Evolutionary conservation across 768 basidiomycete species (phyloP).

Genomic region (Strobilomyces echinocephalus): DNA sequence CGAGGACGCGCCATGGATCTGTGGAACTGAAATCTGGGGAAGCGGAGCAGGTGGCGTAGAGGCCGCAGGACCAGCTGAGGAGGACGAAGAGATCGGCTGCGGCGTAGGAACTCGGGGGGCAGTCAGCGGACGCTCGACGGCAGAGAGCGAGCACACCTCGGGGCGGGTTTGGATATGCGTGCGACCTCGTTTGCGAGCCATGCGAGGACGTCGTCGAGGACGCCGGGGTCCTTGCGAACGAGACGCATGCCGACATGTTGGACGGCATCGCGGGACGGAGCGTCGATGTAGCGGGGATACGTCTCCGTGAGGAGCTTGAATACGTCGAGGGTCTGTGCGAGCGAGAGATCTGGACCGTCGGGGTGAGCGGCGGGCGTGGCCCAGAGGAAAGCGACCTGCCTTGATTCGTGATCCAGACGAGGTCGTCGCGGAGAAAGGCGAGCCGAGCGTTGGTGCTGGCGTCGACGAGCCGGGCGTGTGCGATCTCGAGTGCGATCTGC

Average conservation of each 20-base stretch:
- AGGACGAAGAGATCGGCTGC: slow-evolving; percentile 63
- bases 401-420: slow-evolving; percentile 52
- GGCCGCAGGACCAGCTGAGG: slow-evolving; percentile 63
- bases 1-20: slow-evolving; percentile 47
- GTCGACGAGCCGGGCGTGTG: slow-evolving; percentile 44
- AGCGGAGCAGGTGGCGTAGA: slow-evolving; percentile 49
- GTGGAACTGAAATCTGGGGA: slow-evolving; percentile 44
- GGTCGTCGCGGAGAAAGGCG: slow-evolving; percentile 59
- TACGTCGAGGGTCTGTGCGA: slow-evolving; percentile 62
- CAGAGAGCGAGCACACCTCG: slow-evolving; percentile 42
- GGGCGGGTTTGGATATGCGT: slow-evolving; percentile 48
- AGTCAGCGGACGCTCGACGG: background rate
- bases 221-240: slow-evolving; percentile 62
- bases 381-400: slow-evolving; percentile 36
- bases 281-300: slow-evolving; percentile 75
- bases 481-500: slow-evolving; percentile 50
- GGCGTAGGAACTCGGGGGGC: slow-evolving; percentile 44
- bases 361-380: slow-evolving; percentile 1
- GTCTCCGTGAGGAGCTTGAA: slow-evolving; percentile 71
- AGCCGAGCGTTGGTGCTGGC: slow-evolving; percentile 48
- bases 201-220: slow-evolving; percentile 66
- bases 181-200: slow-evolving; percentile 72
- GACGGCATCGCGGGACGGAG: slow-evolving; percentile 64
- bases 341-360: slow-evolving; percentile 49
- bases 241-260: slow-evolving; percentile 62